Conservation (phyloP, 148 eudicot species). For the Rheum nobile region DNA sequence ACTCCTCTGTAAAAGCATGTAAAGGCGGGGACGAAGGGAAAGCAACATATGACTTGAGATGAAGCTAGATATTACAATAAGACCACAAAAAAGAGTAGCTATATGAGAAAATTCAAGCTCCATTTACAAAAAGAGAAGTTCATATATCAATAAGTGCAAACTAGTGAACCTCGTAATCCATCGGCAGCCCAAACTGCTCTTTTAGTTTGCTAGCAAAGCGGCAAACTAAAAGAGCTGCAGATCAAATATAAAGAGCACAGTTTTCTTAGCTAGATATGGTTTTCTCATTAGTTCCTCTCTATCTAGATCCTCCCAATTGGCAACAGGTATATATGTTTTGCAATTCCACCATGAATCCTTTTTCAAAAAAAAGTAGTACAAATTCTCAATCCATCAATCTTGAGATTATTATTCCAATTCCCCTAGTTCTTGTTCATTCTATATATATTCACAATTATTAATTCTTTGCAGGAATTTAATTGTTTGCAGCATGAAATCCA, state of each 20-base stretch:
- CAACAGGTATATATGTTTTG: no score
- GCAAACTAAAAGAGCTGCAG: not conserved
- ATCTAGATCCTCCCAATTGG: conserved; percentile 72
- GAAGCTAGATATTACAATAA: not conserved
- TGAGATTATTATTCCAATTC: no score
- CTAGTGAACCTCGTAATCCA: conserved; percentile 57
- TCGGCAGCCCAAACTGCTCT: conserved; percentile 74
- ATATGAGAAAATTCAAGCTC: not conserved
- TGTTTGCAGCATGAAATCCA: not conserved
- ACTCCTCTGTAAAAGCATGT: conserved; percentile 87
- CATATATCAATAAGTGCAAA: conserved; percentile 10
- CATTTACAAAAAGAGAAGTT: not conserved
- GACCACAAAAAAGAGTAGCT: not conserved
- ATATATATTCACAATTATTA: not conserved
- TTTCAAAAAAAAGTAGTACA: no score
- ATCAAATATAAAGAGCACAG: not conserved
- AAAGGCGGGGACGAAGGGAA: conserved; percentile 8
- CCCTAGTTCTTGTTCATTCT: not conserved
- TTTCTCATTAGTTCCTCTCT: conserved; percentile 51
- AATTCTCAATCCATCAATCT: not conserved
- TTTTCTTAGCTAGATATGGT: conserved; percentile 25
- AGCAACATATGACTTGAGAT: not conserved
- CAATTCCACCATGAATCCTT: no score
- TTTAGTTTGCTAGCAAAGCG: not conserved
- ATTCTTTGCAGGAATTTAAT: not conserved